Evolutionary conservation across 352 stramenopile species (phyloP), one percentile per base, ranked within the genome.

Genomic region (Phytophthora chlamydospora): DNA sequence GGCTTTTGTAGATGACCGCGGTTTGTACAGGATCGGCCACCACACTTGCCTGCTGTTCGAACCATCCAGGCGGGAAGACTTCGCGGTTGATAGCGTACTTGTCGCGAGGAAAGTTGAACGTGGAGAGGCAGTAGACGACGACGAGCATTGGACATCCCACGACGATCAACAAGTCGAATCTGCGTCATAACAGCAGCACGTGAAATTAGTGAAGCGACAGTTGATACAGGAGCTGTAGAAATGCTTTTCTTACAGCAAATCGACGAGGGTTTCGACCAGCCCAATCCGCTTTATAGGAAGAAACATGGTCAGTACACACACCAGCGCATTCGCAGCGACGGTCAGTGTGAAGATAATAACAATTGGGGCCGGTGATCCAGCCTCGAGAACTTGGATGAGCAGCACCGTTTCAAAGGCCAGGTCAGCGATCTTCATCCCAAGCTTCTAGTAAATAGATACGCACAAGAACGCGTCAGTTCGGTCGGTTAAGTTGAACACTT

Each of bases 161-260:
- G 0, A 49, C 62, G 16, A 65, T 38, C 8, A 57, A 8, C 32
- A 65, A 39, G 36, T 71, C 62, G 48, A 66, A 72, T 10, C 57
- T 62, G 21, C 21, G 21, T 24, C 21, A 24, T 24, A 24, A 17
- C 13, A 42, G 13, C 13, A 47, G 31, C 42, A 10, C 9, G 33
- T 29, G 13, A 24, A 24, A 3, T 24, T 24, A 24, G 21, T 24
- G 3, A 24, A 24, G 1, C 21, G 21, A 24, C 3, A 24, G 3
- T 24, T 24, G 21, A 24, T 3, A 46, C 0, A 5, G 4, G 10
- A 34, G 17, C 33, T 48, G 11, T 31, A 8, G 16, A 12, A 6
- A 33, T n/a, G 52, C 14, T 39, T 58, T 24, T 24, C 21, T 24
- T 3, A 72, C 67, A 45, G 62, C 2, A 60, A 57, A 31, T 77